Evolutionary conservation across 305 asterid species (phyloP).

Genomic region (Fraxinus angustifolia): DNA sequence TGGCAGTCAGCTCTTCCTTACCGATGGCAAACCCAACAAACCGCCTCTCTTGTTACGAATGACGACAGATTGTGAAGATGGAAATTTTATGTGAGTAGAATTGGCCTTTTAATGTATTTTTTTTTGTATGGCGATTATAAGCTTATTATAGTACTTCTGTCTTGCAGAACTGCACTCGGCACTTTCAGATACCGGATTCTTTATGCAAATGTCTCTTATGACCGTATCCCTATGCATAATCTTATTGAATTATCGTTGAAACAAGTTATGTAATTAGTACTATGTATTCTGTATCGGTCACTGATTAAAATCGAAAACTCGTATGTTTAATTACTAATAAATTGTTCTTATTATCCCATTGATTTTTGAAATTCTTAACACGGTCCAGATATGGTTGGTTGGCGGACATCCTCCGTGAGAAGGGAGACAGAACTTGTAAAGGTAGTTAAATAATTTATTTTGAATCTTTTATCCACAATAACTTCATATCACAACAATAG

Average conservation of each 20-base stretch:
- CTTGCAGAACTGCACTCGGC: slow-evolving; percentile 84
- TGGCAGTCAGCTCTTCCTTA: slow-evolving; percentile 90
- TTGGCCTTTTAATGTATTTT: slow-evolving; percentile 7
- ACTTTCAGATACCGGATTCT: slow-evolving; percentile 72
- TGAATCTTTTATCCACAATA: neutral
- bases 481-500: neutral
- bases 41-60: slow-evolving; percentile 83
- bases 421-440: slow-evolving; percentile 77
- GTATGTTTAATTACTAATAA: slow-evolving; percentile 1
- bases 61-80: slow-evolving; percentile 85
- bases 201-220: slow-evolving; percentile 85
- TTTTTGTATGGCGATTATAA: slow-evolving; percentile 13
- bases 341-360: slow-evolving; percentile 15
- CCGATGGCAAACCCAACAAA: slow-evolving; percentile 72
- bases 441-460: slow-evolving; percentile 39
- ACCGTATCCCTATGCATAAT: slow-evolving; percentile 64
- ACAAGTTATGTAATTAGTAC: neutral
- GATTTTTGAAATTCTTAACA: slow-evolving; percentile 40
- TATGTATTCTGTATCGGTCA: neutral
- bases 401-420: slow-evolving; percentile 92
- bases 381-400: slow-evolving; percentile 85
- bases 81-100: slow-evolving; percentile 66
- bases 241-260: slow-evolving; percentile 7
- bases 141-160: slow-evolving; percentile 18
- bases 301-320: neutral